These are phyloP conservation scores for Geoglossum cookeanum DNA, from an alignment of 2,329 filamentous ascomycete genomes.

Conservation along the genomic window DNA sequence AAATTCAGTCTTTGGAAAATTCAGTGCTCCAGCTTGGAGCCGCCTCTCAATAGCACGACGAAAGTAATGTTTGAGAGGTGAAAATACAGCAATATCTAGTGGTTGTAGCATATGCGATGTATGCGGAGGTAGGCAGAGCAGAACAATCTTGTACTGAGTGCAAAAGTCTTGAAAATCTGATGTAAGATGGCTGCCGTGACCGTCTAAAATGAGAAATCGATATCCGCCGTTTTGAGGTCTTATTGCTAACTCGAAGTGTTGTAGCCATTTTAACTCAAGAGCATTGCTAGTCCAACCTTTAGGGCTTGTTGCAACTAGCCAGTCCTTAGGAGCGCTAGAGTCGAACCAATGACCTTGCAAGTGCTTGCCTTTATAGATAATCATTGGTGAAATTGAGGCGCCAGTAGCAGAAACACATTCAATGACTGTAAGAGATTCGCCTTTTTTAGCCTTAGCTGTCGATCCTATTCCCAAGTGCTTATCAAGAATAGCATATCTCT, in stretches of 20 bases:
- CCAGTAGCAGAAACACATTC: too few species aligned
- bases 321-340: too few species aligned
- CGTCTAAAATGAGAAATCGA: conserved; percentile 21
- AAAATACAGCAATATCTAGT: too few species aligned
- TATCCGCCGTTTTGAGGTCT: conserved; percentile 13
- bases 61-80: neutral
- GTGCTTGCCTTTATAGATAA: too few species aligned
- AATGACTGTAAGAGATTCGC: too few species aligned
- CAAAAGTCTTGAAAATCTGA: conserved; percentile 19
- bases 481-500: too few species aligned
- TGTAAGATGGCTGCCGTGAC: conserved; percentile 19
- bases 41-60: conserved; percentile 19
- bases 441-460: too few species aligned
- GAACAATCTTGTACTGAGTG: conserved; percentile 18
- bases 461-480: too few species aligned
- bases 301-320: too few species aligned
- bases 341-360: too few species aligned
- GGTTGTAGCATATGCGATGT: too few species aligned
- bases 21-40: neutral
- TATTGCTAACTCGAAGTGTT: conserved; percentile 18
- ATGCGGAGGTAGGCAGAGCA: conserved; percentile 3
- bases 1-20: neutral
- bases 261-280: conserved; percentile 18
- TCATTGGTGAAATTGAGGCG: too few species aligned
- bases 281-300: conserved; percentile 5